Percentiles rank a stretch among this genome's conserved stretches.
phyloP scores from a whole-genome alignment of 2,329 filamentous ascomycete species.

The Leptodontidium sp. region DNA sequence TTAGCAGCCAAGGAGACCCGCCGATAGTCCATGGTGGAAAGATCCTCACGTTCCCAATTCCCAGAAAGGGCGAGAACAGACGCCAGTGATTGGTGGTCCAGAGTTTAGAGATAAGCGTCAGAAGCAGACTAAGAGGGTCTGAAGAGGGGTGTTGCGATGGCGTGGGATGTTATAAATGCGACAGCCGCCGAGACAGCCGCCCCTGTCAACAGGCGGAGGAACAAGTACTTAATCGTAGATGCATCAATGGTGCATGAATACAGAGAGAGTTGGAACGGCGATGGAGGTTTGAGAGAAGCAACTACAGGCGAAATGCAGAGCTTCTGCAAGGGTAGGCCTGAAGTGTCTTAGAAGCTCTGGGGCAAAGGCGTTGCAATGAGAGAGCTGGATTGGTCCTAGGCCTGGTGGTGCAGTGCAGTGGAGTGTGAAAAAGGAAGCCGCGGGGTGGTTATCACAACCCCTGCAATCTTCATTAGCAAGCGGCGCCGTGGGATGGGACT shows the following conservation, averaged over 20 bases:
- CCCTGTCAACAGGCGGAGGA: slow-evolving; percentile 20
- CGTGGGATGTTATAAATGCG: slow-evolving; percentile 37
- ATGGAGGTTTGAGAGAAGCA: slow-evolving; percentile 23
- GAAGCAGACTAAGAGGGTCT: slow-evolving; percentile 20
- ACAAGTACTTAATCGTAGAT: slow-evolving; percentile 15
- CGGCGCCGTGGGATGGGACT: slow-evolving; percentile 32
- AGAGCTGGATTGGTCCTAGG: slow-evolving; percentile 15
- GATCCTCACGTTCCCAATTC: slow-evolving; percentile 23
- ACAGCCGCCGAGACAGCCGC: slow-evolving; percentile 10
- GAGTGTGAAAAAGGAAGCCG: slow-evolving; percentile 30
- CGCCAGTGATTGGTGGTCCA: slow-evolving; percentile 34
- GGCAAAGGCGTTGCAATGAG: neutral
- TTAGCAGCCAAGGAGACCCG: slow-evolving; percentile 41
- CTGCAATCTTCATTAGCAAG: slow-evolving; percentile 35
- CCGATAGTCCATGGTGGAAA: slow-evolving; percentile 43
- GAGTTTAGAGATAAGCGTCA: slow-evolving; percentile 39
- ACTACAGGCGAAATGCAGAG: slow-evolving; percentile 29
- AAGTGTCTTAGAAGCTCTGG: slow-evolving; percentile 3
- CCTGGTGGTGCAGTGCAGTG: slow-evolving; percentile 10
- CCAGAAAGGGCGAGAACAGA: slow-evolving; percentile 19
- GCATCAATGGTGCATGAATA: slow-evolving; percentile 23
- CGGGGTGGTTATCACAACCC: slow-evolving; percentile 39
- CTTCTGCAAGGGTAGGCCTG: slow-evolving; percentile 16
- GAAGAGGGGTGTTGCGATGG: slow-evolving; percentile 30
- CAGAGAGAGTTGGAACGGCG: neutral